Evolutionary conservation across 2,329 filamentous ascomycete species (phyloP).

Genomic region (Delphinella strobiligena): DNA sequence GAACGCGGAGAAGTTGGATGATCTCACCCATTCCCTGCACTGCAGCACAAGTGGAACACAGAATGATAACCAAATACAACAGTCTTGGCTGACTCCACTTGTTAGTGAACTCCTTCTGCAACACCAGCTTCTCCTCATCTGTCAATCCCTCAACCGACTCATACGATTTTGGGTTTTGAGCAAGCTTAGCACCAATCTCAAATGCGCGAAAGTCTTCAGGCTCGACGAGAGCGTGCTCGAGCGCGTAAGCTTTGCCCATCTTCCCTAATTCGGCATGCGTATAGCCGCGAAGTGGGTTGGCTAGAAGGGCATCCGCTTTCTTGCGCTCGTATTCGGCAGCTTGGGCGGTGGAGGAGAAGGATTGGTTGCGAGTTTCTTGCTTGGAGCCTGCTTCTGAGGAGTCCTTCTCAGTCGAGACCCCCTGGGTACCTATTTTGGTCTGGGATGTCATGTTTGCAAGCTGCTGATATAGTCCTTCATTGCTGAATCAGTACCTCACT

Average conservation of each 20-base stretch:
- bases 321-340: slow-evolving; percentile 19
- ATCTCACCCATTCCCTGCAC: slow-evolving; percentile 54
- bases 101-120: slow-evolving; percentile 45
- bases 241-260: slow-evolving; percentile 48
- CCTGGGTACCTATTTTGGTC: background rate
- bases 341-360: slow-evolving; percentile 1
- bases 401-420: background rate
- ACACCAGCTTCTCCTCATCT: slow-evolving; percentile 28
- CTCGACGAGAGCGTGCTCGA: slow-evolving; percentile 33
- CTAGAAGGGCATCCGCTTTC: slow-evolving; percentile 38
- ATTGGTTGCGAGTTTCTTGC: background rate
- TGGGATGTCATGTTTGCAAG: too few relatives aligned
- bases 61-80: slow-evolving; percentile 39
- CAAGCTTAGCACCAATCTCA: slow-evolving; percentile 37
- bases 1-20: background rate
- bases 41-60: slow-evolving; percentile 48
- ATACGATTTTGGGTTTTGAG: slow-evolving; percentile 35
- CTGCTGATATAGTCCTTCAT: too few relatives aligned
- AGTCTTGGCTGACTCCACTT: slow-evolving; percentile 38
- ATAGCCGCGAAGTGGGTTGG: slow-evolving; percentile 40
- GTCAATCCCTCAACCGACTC: slow-evolving; percentile 32
- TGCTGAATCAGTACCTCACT: too few relatives aligned
- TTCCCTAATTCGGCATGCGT: slow-evolving; percentile 38
- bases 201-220: slow-evolving; percentile 23
- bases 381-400: background rate